Percentiles rank a stretch among this genome's conserved stretches.
These are phyloP conservation scores for Fusarium camptoceras DNA, from an alignment of 2,329 filamentous ascomycete genomes.

Conservation along the genomic window DNA sequence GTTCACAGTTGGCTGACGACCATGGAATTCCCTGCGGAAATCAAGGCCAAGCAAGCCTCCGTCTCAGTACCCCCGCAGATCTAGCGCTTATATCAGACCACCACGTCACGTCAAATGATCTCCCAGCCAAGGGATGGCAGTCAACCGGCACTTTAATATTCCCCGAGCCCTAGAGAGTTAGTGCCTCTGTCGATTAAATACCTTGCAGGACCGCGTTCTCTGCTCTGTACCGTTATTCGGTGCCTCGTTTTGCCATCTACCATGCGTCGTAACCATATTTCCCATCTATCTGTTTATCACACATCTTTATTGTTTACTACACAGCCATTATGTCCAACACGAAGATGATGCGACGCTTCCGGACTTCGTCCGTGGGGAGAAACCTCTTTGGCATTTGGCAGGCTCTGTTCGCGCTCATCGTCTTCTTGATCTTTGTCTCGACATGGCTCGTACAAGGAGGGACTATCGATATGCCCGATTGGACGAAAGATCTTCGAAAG, in stretches of 20 bases:
- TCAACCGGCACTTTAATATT: conserved; percentile 4
- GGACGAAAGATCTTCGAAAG: conserved; percentile 30
- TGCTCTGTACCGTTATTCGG: background rate
- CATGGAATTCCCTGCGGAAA: background rate
- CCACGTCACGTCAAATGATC: conserved; percentile 4
- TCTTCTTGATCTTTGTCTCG: conserved; percentile 13
- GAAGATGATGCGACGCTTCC: background rate
- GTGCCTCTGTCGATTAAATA: background rate
- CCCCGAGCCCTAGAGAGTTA: conserved; percentile 4
- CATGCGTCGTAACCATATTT: background rate
- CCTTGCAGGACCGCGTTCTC: background rate
- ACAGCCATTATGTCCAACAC: background rate
- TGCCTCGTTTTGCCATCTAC: background rate
- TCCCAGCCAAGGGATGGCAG: background rate
- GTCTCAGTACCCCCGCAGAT: conserved; percentile 8
- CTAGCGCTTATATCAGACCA: conserved; percentile 19
- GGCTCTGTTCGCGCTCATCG: conserved; percentile 5
- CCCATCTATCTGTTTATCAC: background rate
- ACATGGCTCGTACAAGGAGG: conserved; percentile 11
- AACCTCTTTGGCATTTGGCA: conserved; percentile 8
- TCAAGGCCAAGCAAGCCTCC: background rate
- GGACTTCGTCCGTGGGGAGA: background rate
- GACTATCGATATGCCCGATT: conserved; percentile 16
- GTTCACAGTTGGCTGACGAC: background rate
- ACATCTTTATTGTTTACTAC: background rate